phyloP scores from a whole-genome alignment of 768 basidiomycete genomes.

The Boletus tomentosulus region DNA sequence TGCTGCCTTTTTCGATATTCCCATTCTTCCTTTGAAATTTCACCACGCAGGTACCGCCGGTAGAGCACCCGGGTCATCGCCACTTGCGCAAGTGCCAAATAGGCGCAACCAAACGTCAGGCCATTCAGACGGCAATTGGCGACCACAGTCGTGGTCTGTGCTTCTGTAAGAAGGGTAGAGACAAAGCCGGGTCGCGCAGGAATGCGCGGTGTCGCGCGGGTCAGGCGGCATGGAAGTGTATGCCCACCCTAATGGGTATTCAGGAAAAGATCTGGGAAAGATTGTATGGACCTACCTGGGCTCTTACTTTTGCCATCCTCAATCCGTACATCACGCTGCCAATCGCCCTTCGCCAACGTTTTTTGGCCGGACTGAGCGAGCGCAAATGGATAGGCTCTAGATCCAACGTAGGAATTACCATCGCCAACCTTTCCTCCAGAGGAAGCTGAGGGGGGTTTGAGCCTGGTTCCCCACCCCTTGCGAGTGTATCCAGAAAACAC shows the following conservation, averaged over 20 bases:
- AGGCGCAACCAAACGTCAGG: constrained; percentile 50
- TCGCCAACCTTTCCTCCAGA: constrained; percentile 37
- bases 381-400: constrained; percentile 31
- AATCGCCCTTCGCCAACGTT: constrained; percentile 44
- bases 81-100: constrained; percentile 44
- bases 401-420: constrained; percentile 32
- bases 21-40: constrained; percentile 52
- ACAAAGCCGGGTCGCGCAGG: constrained; percentile 35
- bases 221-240: constrained; percentile 45
- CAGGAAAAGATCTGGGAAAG: background rate
- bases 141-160: constrained; percentile 32
- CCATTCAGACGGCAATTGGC: constrained; percentile 38
- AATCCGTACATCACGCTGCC: constrained; percentile 35
- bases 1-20: constrained; percentile 45
- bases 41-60: constrained; percentile 42
- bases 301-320: constrained; percentile 27
- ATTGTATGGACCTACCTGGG: constrained; percentile 29
- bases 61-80: constrained; percentile 50
- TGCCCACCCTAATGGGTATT: constrained; percentile 47
- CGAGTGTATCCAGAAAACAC: constrained; percentile 43
- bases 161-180: constrained; percentile 22
- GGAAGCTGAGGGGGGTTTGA: constrained; percentile 14
- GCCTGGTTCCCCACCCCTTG: background rate
- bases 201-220: constrained; percentile 31
- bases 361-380: constrained; percentile 32